Base-by-base conservation (phyloP, 495 filamentous ascomycete genomes). In the Usnea hakonensis region DNA sequence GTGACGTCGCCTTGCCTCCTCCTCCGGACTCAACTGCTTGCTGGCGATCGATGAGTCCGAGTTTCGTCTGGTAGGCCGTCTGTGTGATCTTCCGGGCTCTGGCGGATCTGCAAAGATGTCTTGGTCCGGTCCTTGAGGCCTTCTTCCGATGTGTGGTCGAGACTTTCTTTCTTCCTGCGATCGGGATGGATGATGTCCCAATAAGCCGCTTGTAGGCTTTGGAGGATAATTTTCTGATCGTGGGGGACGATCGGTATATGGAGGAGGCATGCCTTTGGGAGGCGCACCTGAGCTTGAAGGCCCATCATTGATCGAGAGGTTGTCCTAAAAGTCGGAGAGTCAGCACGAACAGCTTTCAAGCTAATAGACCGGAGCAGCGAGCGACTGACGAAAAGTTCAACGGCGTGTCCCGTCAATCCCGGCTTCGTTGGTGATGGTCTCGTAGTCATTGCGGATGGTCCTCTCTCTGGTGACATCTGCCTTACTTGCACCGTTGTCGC, bases 31-130 rank as follows among this genome's bases (percentile, higher is more conserved):
- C 61, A 89, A 70, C 0, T 79, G 79, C 70, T 82, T 85, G 21
- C 77, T 74, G 41, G 89, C 83, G 55, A 94, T 80, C 0, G 95
- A 99, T 0, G 94, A 95, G 60, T 97, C 95, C 4, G 94, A 97
- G 73, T 97, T 97, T 55, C 92, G 87, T 66, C 95, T 84, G 11
- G 46, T 30, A 6, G 83, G 83, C 50, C 88, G 84, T 60, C 81
- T 77, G 5, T 70, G 68, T 50, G 72, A 72, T 63, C 74, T 65
- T 9, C 67, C 50, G 36, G 76, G 72, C 32, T 76, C 67, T 41
- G 71, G 70, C 52, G 83, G 83, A 64, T 86, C 83, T 23, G 81
- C 84, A 67, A 86, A 86, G 17, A 87, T 82, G 55, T 86, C 77
- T n/a, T 82, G 70, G 62, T 64, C 77, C 64, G 64, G 74, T 65